Evolutionary conservation across 2,329 filamentous ascomycete genomes (phyloP).

Genomic region (Aspergillus sergii): DNA sequence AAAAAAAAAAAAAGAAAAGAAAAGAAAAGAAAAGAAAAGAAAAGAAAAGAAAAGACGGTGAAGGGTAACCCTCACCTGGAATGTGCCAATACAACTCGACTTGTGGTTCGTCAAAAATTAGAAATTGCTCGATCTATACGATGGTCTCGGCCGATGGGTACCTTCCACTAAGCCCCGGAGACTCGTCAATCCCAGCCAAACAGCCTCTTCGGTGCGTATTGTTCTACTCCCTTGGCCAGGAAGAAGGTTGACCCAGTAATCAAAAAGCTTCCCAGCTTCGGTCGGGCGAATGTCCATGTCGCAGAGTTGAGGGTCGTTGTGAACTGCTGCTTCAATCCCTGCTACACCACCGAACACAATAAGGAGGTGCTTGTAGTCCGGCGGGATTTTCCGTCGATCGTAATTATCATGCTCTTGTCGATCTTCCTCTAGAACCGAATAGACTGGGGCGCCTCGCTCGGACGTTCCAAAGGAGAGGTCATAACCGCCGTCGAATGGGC

Average conservation of each 20-base stretch:
- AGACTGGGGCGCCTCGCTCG: conserved; percentile 65
- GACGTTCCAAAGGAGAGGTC: conserved; percentile 83
- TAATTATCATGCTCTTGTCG: conserved; percentile 20
- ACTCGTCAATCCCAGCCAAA: conserved; percentile 74
- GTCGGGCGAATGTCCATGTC: conserved; percentile 65
- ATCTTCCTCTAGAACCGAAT: conserved; percentile 43
- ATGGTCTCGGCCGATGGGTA: conserved; percentile 18
- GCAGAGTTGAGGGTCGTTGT: conserved; percentile 60
- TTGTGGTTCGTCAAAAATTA: background rate
- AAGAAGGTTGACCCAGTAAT: conserved; percentile 80
- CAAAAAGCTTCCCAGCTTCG: conserved; percentile 72
- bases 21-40: background rate
- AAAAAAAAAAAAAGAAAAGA: background rate
- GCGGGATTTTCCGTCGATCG: conserved; percentile 38
- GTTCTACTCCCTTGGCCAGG: conserved; percentile 79
- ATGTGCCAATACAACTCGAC: background rate
- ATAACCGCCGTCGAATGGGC: conserved; percentile 74
- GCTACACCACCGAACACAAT: conserved; percentile 80
- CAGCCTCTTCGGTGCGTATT: conserved; percentile 80
- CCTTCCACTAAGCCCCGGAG: conserved; percentile 58
- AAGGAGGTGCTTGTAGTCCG: conserved; percentile 66
- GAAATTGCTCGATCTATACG: background rate
- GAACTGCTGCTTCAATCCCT: conserved; percentile 75
- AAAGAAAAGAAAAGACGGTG: background rate
- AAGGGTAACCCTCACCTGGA: conserved; percentile 7